phyloP scores from a whole-genome alignment of 371 early-diverging fungal genomes.

The Syncephalastrum sp. region DNA sequence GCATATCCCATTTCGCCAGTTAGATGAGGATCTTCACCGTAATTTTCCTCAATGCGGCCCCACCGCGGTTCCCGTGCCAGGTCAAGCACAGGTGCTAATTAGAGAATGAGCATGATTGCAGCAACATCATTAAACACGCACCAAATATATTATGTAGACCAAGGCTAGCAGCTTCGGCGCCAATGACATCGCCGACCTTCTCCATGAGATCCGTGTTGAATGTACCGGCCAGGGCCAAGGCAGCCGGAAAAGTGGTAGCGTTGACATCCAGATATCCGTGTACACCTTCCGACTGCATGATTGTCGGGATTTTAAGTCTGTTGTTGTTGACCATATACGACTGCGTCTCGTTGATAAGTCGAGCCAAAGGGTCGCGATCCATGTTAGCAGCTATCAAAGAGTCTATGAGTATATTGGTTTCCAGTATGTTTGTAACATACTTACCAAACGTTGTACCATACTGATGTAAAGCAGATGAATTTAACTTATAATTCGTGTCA shows the following conservation, averaged over 20 bases:
- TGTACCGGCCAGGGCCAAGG: constrained; percentile 15
- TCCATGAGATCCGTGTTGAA: constrained; percentile 17
- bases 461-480: constrained; percentile 9
- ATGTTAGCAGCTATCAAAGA: constrained; percentile 13
- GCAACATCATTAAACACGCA: not conserved
- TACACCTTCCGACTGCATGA: constrained; percentile 24
- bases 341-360: constrained; percentile 19
- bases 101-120: not conserved
- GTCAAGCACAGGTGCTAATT: constrained; percentile 21
- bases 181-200: constrained; percentile 16
- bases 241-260: constrained; percentile 13
- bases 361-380: constrained; percentile 10
- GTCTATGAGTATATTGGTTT: not conserved
- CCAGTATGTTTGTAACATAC: not conserved
- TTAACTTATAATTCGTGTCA: constrained; percentile 13
- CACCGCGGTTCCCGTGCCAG: constrained; percentile 21
- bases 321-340: constrained; percentile 13
- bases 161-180: constrained; percentile 14
- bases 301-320: constrained; percentile 17
- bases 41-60: constrained; percentile 23
- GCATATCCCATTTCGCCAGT: constrained; percentile 22
- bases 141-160: constrained; percentile 21
- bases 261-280: constrained; percentile 17
- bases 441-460: constrained; percentile 20
- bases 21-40: constrained; percentile 22